phyloP scores from a whole-genome alignment of 2,329 filamentous ascomycete genomes.

The Pseudocercospora pini-densiflorae region DNA sequence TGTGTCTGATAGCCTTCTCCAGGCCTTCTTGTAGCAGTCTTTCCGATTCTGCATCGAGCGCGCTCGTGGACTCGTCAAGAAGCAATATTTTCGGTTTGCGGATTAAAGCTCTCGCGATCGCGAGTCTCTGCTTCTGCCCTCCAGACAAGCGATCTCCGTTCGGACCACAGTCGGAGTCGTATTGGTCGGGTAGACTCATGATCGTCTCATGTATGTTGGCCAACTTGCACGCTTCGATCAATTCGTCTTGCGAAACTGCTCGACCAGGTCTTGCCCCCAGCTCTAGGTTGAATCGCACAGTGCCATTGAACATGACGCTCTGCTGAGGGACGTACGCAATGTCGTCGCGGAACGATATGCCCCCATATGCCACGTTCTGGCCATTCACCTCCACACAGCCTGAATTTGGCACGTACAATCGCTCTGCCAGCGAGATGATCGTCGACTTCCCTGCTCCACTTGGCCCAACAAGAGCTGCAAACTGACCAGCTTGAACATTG shows the following conservation, averaged over 20 bases:
- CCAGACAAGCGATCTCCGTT: slow-evolving; percentile 47
- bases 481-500: slow-evolving; percentile 41
- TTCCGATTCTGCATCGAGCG: slow-evolving; percentile 49
- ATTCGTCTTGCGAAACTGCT: slow-evolving; percentile 62
- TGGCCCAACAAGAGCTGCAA: slow-evolving; percentile 47
- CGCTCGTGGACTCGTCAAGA: slow-evolving; percentile 49
- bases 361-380: slow-evolving; percentile 43
- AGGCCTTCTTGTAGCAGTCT: slow-evolving; percentile 44
- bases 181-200: slow-evolving; percentile 64
- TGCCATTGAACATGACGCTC: slow-evolving; percentile 52
- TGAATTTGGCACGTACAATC: slow-evolving; percentile 63
- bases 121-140: slow-evolving; percentile 47
- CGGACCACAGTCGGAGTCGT: slow-evolving; percentile 58
- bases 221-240: slow-evolving; percentile 67
- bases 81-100: slow-evolving; percentile 46
- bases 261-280: slow-evolving; percentile 55
- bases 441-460: slow-evolving; percentile 47
- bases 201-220: slow-evolving; percentile 75
- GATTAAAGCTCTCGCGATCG: slow-evolving; percentile 48
- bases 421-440: slow-evolving; percentile 44
- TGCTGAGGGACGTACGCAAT: slow-evolving; percentile 53
- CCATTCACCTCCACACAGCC: slow-evolving; percentile 65
- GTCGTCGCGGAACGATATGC: slow-evolving; percentile 45
- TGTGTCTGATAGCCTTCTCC: slow-evolving; percentile 34
- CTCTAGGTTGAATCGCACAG: slow-evolving; percentile 45